A percentile compares a stretch with the other conserved stretches of the same genome.
phyloP scores from a whole-genome alignment of 2,329 filamentous ascomycete species.

The Pseudogymnoascus sp. region DNA sequence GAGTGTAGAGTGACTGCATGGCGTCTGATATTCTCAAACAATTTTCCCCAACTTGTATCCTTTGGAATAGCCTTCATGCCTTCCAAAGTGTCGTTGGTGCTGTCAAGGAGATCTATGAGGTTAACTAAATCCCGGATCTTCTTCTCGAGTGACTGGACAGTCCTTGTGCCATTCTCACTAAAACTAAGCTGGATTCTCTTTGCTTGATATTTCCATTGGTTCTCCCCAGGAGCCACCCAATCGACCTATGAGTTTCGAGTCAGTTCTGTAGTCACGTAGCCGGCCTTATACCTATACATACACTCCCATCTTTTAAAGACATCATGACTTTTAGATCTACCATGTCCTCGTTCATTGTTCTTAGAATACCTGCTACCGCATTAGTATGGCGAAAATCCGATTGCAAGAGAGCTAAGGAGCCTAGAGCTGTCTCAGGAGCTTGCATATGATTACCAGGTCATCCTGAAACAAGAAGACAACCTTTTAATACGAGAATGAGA shows the following conservation, averaged over 20 bases:
- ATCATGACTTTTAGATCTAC: slow-evolving; percentile 17
- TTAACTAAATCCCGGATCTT: slow-evolving; percentile 17
- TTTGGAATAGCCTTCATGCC: not conserved
- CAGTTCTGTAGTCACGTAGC: not conserved
- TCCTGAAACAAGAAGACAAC: not conserved
- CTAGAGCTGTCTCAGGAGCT: not conserved
- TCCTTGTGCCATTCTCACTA: slow-evolving; percentile 17
- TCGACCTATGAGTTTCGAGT: slow-evolving; percentile 15
- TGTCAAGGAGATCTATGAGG: not conserved
- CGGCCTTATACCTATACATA: slow-evolving; percentile 9
- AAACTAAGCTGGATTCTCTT: slow-evolving; percentile 20
- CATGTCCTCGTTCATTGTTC: slow-evolving; percentile 16
- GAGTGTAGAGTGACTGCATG: slow-evolving; percentile 20
- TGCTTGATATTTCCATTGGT: slow-evolving; percentile 20
- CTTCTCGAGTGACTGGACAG: slow-evolving; percentile 14
- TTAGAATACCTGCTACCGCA: slow-evolving; percentile 3
- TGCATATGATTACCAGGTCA: not conserved
- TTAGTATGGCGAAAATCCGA: not conserved
- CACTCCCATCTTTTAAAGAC: slow-evolving; percentile 19
- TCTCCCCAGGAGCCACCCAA: slow-evolving; percentile 18
- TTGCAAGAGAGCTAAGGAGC: not conserved
- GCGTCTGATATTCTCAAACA: slow-evolving; percentile 15
- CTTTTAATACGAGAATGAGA: not conserved
- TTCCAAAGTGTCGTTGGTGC: not conserved
- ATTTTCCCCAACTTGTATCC: not conserved